Conservation (phyloP, 441 rosid species). For the Populus hybrid region DNA sequence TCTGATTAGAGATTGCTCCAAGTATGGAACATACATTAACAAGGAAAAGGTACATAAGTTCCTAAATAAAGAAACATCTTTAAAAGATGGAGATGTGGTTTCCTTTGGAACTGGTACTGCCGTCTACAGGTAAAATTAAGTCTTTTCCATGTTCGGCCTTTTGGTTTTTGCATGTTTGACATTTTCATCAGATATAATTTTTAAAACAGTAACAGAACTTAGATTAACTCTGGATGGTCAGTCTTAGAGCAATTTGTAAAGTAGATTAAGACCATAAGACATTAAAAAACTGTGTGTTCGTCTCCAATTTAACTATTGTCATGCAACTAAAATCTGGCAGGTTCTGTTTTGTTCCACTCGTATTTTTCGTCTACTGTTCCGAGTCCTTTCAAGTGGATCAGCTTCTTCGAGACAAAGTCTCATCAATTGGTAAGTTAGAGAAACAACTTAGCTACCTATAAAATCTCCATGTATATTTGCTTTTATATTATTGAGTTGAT, state of each 20-base stretch:
- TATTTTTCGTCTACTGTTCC: slow-evolving; percentile 45
- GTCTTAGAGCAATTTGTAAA: slow-evolving; percentile 1
- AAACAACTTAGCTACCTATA: not conserved
- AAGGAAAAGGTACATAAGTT: slow-evolving; percentile 65
- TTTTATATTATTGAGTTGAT: not conserved
- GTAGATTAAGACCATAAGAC: not conserved
- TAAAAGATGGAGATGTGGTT: slow-evolving; percentile 70
- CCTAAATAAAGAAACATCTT: slow-evolving; percentile 52
- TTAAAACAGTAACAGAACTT: not conserved
- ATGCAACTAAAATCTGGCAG: slow-evolving; percentile 39
- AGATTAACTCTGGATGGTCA: not conserved
- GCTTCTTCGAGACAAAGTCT: slow-evolving; percentile 48
- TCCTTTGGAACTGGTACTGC: slow-evolving; percentile 88
- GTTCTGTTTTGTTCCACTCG: slow-evolving; percentile 60
- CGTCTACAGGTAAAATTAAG: slow-evolving; percentile 54
- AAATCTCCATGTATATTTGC: not conserved
- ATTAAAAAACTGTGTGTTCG: not conserved
- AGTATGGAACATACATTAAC: slow-evolving; percentile 80
- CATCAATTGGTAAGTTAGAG: slow-evolving; percentile 69
- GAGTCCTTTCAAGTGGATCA: slow-evolving; percentile 38
- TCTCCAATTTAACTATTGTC: not conserved
- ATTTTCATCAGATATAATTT: not conserved
- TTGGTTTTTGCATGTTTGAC: not conserved
- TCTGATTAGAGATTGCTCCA: slow-evolving; percentile 74
- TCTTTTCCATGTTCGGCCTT: not conserved